These are phyloP conservation scores for Lasiodiplodia gonubiensis DNA, from an alignment of 2,329 filamentous ascomycete species.

Conservation along the genomic window DNA sequence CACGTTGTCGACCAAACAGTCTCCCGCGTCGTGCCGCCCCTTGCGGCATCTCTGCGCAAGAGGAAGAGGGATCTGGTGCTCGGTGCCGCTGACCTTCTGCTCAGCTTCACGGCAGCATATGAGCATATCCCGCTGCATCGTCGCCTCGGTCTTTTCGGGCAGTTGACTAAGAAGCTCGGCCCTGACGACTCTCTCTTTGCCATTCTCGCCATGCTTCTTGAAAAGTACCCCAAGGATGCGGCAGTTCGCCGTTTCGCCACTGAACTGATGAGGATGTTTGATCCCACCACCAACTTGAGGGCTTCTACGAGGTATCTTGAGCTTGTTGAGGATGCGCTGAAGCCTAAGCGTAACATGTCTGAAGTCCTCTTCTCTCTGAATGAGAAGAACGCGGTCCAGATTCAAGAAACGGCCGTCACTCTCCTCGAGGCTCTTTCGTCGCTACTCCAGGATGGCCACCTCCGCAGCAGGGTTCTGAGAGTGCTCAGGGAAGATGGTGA, in stretches of 20 bases:
- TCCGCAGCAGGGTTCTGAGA: constrained; percentile 40
- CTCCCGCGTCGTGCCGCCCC: constrained; percentile 87
- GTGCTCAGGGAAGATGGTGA: constrained; percentile 38
- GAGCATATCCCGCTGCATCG: constrained; percentile 93
- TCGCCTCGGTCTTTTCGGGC: constrained; percentile 79
- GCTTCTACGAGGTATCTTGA: constrained; percentile 78
- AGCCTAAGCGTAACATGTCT: constrained; percentile 75
- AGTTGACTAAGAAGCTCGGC: constrained; percentile 83
- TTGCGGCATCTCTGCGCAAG: constrained; percentile 83
- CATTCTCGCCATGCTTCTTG: constrained; percentile 85
- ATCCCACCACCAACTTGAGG: constrained; percentile 73
- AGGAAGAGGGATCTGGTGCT: constrained; percentile 77
- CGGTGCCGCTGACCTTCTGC: constrained; percentile 85
- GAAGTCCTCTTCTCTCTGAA: constrained; percentile 71
- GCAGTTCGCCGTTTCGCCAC: constrained; percentile 75
- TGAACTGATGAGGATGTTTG: constrained; percentile 75
- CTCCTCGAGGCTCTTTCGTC: constrained; percentile 49
- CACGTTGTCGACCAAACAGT: constrained; percentile 94
- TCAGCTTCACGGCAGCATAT: constrained; percentile 95
- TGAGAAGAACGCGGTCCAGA: constrained; percentile 50
- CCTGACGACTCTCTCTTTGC: constrained; percentile 87
- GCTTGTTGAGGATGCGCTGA: constrained; percentile 76
- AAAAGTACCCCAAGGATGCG: constrained; percentile 81
- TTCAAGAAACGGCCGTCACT: constrained; percentile 44
- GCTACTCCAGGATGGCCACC: constrained; percentile 42